A percentile compares a stretch with the other conserved stretches of the same genome.
Conservation (phyloP, 768 basidiomycete species). For the Boletus speciosus region DNA sequence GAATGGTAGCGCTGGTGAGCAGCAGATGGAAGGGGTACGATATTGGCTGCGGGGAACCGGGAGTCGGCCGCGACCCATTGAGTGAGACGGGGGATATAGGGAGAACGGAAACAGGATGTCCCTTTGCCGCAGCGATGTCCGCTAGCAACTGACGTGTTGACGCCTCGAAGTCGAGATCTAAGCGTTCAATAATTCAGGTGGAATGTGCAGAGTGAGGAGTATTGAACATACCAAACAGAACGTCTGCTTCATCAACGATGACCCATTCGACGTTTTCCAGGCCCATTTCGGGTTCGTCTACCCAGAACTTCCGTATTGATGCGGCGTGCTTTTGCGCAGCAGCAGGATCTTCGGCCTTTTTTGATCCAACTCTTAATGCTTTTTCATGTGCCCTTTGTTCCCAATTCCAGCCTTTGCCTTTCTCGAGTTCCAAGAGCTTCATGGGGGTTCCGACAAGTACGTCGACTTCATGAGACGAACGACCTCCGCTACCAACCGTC, state of each 20-base stretch:
- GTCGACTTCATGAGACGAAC: conserved; percentile 39
- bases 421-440: conserved; percentile 58
- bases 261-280: conserved; percentile 82
- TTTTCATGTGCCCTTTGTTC: conserved; percentile 28
- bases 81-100: conserved; percentile 20
- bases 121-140: conserved; percentile 66
- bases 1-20: conserved; percentile 85
- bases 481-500: conserved; percentile 22
- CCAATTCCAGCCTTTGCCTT: conserved; percentile 53
- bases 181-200: neutral
- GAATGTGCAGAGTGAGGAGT: neutral
- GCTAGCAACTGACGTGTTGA: conserved; percentile 67
- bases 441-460: conserved; percentile 62
- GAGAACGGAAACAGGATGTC: conserved; percentile 18
- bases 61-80: neutral
- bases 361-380: conserved; percentile 23
- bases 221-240: conserved; percentile 66
- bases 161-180: conserved; percentile 81
- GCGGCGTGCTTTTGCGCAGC: conserved; percentile 15
- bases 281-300: conserved; percentile 54
- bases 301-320: conserved; percentile 35
- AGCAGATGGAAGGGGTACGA: conserved; percentile 78
- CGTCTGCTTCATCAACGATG: conserved; percentile 87
- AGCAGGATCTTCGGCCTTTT: conserved; percentile 28
- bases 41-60: conserved; percentile 13